These are phyloP conservation scores for Hirsutella thompsonii DNA, from an alignment of 2,329 filamentous ascomycete species.

Conservation along the genomic window DNA sequence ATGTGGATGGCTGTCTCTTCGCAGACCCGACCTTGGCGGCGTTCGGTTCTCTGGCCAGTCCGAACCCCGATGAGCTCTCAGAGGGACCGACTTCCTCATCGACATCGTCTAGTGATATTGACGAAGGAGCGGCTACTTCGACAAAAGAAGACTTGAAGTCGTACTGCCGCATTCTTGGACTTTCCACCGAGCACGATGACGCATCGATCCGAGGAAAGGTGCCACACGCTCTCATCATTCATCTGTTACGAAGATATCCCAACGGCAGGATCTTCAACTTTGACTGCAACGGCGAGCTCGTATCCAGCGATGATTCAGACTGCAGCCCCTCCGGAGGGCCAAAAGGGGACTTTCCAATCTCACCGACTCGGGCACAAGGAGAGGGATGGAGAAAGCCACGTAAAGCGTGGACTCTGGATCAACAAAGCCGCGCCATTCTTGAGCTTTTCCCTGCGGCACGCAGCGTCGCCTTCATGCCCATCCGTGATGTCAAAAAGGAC, in stretches of 20 bases:
- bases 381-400: not conserved
- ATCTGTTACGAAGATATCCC: constrained; percentile 29
- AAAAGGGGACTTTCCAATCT: not conserved
- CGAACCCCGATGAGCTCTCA: constrained; percentile 4
- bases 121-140: constrained; percentile 5
- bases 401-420: too few relatives aligned
- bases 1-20: constrained; percentile 23
- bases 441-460: constrained; percentile 27
- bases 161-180: constrained; percentile 22
- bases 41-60: constrained; percentile 2
- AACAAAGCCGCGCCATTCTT: constrained; percentile 9
- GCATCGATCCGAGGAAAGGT: constrained; percentile 10
- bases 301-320: constrained; percentile 16
- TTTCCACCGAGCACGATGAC: constrained; percentile 22
- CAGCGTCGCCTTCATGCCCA: constrained; percentile 31
- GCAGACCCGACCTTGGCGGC: constrained; percentile 15
- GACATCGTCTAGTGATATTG: constrained; percentile 10
- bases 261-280: constrained; percentile 33
- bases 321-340: constrained; percentile 3
- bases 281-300: constrained; percentile 21
- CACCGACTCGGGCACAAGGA: too few relatives aligned
- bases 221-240: constrained; percentile 24
- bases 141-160: constrained; percentile 2
- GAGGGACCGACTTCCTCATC: constrained; percentile 6
- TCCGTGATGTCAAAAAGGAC: constrained; percentile 32